These are phyloP conservation scores for Hippophae tibetana DNA, from an alignment of 306 rosid genomes.

Conservation along the genomic window DNA sequence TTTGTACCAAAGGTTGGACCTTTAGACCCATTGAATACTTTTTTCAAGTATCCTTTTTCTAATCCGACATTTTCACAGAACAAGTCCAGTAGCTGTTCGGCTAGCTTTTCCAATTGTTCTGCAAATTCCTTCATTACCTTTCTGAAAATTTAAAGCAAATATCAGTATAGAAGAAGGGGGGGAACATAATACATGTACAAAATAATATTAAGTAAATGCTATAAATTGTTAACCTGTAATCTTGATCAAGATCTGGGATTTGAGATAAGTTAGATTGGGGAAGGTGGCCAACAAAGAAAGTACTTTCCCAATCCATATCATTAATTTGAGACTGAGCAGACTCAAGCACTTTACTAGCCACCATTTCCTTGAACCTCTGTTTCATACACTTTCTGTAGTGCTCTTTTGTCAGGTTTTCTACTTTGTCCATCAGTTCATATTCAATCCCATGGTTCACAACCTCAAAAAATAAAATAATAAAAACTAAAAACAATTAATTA, in stretches of 20 bases:
- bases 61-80: slow-evolving; percentile 86
- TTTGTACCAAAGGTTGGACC: slow-evolving; percentile 92
- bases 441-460: slow-evolving; percentile 81
- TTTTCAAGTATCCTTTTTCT: slow-evolving; percentile 78
- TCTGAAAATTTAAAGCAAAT: slow-evolving; percentile 23
- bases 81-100: slow-evolving; percentile 67
- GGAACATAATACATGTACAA: not conserved
- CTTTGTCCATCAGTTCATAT: slow-evolving; percentile 62
- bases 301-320: slow-evolving; percentile 93
- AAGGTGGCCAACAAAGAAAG: slow-evolving; percentile 84
- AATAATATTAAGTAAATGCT: not conserved
- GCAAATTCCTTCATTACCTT: slow-evolving; percentile 72
- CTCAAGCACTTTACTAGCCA: slow-evolving; percentile 57
- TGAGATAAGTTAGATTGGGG: slow-evolving; percentile 63
- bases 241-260: slow-evolving; percentile 55
- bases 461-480: slow-evolving; percentile 18
- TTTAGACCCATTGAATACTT: slow-evolving; percentile 63
- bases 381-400: slow-evolving; percentile 85
- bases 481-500: no score
- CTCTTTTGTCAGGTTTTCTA: slow-evolving; percentile 79
- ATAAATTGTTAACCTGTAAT: slow-evolving; percentile 40
- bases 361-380: slow-evolving; percentile 76
- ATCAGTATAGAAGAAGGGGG: not conserved
- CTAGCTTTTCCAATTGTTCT: slow-evolving; percentile 53
- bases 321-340: slow-evolving; percentile 43